Conservation (phyloP, 768 basidiomycete genomes). For the Suillus luteus region DNA sequence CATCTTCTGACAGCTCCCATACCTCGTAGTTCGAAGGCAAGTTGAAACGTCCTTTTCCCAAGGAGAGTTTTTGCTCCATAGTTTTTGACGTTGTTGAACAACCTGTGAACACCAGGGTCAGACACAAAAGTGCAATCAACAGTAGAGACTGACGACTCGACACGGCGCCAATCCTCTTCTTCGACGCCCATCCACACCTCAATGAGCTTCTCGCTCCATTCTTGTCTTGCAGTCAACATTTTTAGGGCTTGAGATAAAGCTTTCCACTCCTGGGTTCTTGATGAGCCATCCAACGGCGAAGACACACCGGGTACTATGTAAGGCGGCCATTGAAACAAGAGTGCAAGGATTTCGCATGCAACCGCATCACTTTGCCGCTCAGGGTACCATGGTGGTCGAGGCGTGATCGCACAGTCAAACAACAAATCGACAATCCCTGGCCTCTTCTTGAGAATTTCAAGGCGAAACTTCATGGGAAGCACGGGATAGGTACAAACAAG, state of each 20-base stretch:
- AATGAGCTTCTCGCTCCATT: conserved; percentile 24
- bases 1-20: conserved; percentile 1
- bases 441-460: conserved; percentile 18
- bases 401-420: conserved; percentile 23
- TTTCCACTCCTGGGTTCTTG: conserved; percentile 23
- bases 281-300: conserved; percentile 11
- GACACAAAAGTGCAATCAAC: not conserved
- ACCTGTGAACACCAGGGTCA: conserved; percentile 11
- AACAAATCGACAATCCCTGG: conserved; percentile 22
- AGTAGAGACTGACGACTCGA: conserved; percentile 20
- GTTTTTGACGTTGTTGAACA: conserved; percentile 18
- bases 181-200: conserved; percentile 27
- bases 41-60: conserved; percentile 15
- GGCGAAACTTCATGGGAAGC: conserved; percentile 11
- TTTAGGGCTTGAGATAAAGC: conserved; percentile 18
- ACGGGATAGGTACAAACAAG: conserved; percentile 17
- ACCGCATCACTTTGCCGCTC: conserved; percentile 25
- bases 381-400: conserved; percentile 32
- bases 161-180: conserved; percentile 23
- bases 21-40: conserved; percentile 26
- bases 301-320: conserved; percentile 22
- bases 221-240: conserved; percentile 25
- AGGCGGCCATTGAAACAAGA: conserved; percentile 25
- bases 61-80: conserved; percentile 22
- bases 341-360: conserved; percentile 26